These are phyloP conservation scores for Hypoxylon lenormandii DNA, from an alignment of 495 filamentous ascomycete species.

Conservation along the genomic window DNA sequence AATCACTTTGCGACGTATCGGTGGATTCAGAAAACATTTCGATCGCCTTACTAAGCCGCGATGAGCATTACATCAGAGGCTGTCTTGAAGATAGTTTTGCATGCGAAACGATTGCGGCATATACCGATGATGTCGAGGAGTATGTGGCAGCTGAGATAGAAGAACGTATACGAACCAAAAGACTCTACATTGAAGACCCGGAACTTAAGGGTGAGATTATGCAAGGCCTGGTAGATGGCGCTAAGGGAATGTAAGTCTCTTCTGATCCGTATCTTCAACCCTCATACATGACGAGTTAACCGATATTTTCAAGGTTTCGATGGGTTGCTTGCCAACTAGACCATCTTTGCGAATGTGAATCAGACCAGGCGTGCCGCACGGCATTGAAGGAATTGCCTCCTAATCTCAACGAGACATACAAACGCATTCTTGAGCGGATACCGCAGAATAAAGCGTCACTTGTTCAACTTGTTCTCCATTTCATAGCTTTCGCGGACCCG, in stretches of 20 bases:
- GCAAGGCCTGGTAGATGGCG: constrained; percentile 36
- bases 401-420: constrained; percentile 49
- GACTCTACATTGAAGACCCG: constrained; percentile 40
- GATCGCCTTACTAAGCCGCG: constrained; percentile 45
- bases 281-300: neutral
- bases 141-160: constrained; percentile 55
- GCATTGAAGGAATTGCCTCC: constrained; percentile 53
- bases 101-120: constrained; percentile 49
- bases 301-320: constrained; percentile 50
- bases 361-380: constrained; percentile 46
- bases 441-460: constrained; percentile 31
- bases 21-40: constrained; percentile 34
- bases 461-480: constrained; percentile 44
- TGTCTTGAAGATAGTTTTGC: constrained; percentile 37
- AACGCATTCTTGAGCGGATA: constrained; percentile 52
- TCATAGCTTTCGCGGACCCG: constrained; percentile 25
- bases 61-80: constrained; percentile 40
- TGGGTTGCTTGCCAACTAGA: constrained; percentile 59
- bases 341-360: constrained; percentile 51
- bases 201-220: constrained; percentile 53
- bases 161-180: constrained; percentile 30
- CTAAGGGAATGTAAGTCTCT: constrained; percentile 38
- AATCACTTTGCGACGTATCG: constrained; percentile 27
- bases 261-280: neutral
- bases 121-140: constrained; percentile 50